A percentile compares a stretch with the other conserved stretches of the same genome.
Conservation (phyloP, 140 eudicot genomes). For the Senecio squalidus region DNA sequence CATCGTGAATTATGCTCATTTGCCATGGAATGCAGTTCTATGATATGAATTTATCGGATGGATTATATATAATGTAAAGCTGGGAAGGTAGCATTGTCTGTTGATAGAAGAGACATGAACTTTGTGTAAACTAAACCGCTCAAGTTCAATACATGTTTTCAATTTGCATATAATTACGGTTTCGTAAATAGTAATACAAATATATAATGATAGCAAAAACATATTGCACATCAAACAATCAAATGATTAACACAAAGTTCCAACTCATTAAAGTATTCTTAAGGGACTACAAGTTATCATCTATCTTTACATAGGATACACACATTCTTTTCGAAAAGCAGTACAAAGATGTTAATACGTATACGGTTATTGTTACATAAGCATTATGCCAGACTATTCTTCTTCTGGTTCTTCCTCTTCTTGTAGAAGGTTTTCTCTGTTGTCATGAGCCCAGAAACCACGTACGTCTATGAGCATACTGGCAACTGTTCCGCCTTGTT, state of each 20-base stretch:
- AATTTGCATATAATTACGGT: too few relatives aligned
- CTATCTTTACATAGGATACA: conserved; percentile 14
- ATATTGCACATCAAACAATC: neutral
- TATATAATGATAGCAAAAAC: neutral
- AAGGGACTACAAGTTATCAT: conserved; percentile 4
- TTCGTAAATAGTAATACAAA: too few relatives aligned
- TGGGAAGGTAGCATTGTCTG: too few relatives aligned
- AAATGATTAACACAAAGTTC: neutral
- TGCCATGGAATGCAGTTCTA: too few relatives aligned
- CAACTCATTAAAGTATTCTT: neutral
- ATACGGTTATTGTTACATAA: neutral
- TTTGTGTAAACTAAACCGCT: too few relatives aligned
- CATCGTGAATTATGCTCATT: too few relatives aligned
- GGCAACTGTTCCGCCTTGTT: conserved; percentile 97
- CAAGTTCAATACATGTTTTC: too few relatives aligned
- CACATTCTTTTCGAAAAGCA: neutral
- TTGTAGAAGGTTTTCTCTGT: conserved; percentile 94
- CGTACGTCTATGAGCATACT: conserved; percentile 99
- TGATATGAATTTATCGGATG: too few relatives aligned
- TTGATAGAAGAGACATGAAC: too few relatives aligned
- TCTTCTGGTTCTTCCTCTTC: conserved; percentile 99
- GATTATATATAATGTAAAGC: too few relatives aligned
- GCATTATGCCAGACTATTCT: conserved; percentile 22
- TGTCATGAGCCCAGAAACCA: conserved; percentile 99
- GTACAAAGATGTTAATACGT: conserved; percentile 2